Base-by-base conservation (phyloP, 2,329 filamentous ascomycete genomes). In the Leptographium radiaticola region DNA sequence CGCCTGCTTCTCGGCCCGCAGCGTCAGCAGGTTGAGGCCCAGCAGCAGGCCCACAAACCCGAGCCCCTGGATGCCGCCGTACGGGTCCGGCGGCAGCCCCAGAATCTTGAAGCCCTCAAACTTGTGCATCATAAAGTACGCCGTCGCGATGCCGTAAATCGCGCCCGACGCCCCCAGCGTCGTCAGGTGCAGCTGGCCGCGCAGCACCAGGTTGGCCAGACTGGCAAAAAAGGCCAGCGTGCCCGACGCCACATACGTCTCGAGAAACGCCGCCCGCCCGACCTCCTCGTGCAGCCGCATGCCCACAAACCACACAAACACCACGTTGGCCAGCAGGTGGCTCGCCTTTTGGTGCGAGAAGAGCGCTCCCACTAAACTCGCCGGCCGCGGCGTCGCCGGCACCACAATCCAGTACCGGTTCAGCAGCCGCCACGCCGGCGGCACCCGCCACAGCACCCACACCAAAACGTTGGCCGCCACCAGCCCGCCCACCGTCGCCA, bases 341-440 rank as follows among this genome's bases (percentile, higher is more conserved):
- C 66, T 62, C 18, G 81, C 59, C 4, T 67, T 69, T 53, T 85
- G 78, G 69, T 93, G 87, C 20, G 82, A 86, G 69, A 89, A 87
- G 50, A 79, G 70, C 59, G 80, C 79, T 38, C 80, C 79, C 33
- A 91, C 62, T 57, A 87, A 66, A 58, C 77, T 76, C 20, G 80
- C 55, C 5, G 84, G 75, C 57, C 75, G 75, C 10, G 86, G 84
- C 51, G 81, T 81, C 8, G 80, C 84, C 8, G 84, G 75, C 10
- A 82, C 71, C 39, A 83, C 66, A 43, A 86, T 70, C 68, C 87
- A 81, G 69, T 84, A 84, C 58, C 73, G 78, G 68, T 88, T 90
- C 59, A 89, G 68, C 16, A 80, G 51, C 13, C 70, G 67, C 83
- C 84, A 91, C 34, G 81, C 61, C 1, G 80, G 79, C 48, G 85